phyloP scores from a whole-genome alignment of 1,284 basidiomycete species.

The Somion occarium region DNA sequence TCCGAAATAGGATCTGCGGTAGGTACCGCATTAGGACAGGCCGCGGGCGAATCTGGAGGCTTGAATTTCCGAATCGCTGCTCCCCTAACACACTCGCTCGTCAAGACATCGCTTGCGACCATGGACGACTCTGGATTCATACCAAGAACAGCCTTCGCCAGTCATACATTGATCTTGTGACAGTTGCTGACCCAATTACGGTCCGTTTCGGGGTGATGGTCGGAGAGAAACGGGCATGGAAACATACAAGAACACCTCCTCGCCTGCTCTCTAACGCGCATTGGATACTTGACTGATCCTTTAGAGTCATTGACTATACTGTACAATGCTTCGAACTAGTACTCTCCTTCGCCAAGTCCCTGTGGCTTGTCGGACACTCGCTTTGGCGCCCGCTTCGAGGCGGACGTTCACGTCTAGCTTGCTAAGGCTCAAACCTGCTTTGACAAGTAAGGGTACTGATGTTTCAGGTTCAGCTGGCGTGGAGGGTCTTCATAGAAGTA shows the following conservation, averaged over 20 bases:
- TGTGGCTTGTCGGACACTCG: not conserved
- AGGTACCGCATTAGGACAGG: too few relatives aligned
- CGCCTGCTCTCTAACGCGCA: not conserved
- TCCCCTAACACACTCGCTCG: too few relatives aligned
- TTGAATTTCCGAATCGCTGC: too few relatives aligned
- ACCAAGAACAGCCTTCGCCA: too few relatives aligned
- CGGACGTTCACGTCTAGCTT: conserved; percentile 2
- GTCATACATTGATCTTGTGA: too few relatives aligned
- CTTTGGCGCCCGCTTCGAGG: not conserved
- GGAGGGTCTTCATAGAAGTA: conserved; percentile 31
- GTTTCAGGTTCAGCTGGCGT: conserved; percentile 20
- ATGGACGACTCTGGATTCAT: too few relatives aligned
- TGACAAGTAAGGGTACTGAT: conserved; percentile 14
- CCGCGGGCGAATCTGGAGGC: too few relatives aligned
- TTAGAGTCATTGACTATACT: too few relatives aligned
- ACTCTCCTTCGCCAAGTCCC: not conserved
- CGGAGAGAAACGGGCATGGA: not conserved
- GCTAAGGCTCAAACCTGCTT: conserved; percentile 2
- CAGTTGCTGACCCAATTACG: too few relatives aligned
- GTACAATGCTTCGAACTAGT: not conserved
- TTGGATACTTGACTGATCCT: too few relatives aligned
- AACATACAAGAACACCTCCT: not conserved
- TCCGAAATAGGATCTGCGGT: too few relatives aligned
- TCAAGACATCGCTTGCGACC: too few relatives aligned
- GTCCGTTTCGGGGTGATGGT: not conserved